Percentiles rank a stretch among this genome's conserved stretches.
phyloP scores from a whole-genome alignment of 176 grass and related monocot genomes.

The Calamus simplicifolius region DNA sequence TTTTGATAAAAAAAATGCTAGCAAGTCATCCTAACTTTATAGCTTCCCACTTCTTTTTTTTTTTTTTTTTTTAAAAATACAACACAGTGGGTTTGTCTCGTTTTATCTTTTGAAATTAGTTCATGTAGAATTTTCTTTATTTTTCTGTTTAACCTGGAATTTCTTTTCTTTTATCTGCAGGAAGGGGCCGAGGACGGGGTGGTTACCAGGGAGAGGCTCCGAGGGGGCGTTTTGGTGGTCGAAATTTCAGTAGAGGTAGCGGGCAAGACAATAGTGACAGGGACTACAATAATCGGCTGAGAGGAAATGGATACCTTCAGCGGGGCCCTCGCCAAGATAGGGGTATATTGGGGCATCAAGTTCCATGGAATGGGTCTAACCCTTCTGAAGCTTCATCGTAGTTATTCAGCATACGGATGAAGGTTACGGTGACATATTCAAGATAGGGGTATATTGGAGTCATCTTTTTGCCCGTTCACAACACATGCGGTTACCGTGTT shows the following conservation, averaged over 20 bases:
- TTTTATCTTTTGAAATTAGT: too few species aligned
- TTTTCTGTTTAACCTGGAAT: too few species aligned
- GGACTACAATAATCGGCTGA: constrained; percentile 31
- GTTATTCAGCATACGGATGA: neutral
- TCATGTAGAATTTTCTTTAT: too few species aligned
- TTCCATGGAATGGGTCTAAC: too few species aligned
- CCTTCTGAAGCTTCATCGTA: neutral
- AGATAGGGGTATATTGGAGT: too few species aligned
- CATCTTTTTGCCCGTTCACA: neutral
- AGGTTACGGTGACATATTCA: neutral
- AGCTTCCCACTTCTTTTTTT: too few species aligned
- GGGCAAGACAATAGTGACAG: constrained; percentile 5
- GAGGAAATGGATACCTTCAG: constrained; percentile 32
- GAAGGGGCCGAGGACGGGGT: constrained; percentile 28
- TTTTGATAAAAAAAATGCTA: too few species aligned
- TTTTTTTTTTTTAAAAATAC: too few species aligned
- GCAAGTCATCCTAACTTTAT: too few species aligned
- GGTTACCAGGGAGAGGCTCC: constrained; percentile 11
- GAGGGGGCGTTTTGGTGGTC: constrained; percentile 29
- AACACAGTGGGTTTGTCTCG: too few species aligned
- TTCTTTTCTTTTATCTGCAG: constrained; percentile 13
- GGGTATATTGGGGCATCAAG: too few species aligned
- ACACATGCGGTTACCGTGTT: neutral
- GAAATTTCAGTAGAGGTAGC: neutral
- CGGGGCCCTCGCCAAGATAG: constrained; percentile 25